A percentile compares a stretch with the other conserved stretches of the same genome.
Evolutionary conservation across 352 stramenopile species (phyloP).

Genomic region (Phytophthora cryptogea): DNA sequence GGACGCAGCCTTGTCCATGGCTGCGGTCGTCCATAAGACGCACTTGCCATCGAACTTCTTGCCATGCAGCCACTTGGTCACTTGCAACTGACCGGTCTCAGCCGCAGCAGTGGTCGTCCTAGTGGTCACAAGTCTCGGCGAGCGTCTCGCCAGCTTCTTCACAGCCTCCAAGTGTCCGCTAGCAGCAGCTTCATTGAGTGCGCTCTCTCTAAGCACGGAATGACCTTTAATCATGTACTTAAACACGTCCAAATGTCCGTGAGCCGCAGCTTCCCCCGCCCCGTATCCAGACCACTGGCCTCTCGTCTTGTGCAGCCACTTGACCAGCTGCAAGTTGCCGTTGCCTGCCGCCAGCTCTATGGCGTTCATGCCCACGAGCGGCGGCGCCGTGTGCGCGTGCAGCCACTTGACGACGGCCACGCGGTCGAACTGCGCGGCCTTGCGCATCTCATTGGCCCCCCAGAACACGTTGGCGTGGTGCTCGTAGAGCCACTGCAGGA

Average conservation of each 20-base stretch:
- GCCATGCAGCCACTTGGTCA: constrained; percentile 41
- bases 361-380: constrained; percentile 34
- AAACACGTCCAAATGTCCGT: constrained; percentile 40
- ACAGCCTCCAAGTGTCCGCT: constrained; percentile 38
- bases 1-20: constrained; percentile 35
- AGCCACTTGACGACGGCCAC: constrained; percentile 38
- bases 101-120: constrained; percentile 34
- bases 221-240: constrained; percentile 50
- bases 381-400: constrained; percentile 28
- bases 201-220: constrained; percentile 26
- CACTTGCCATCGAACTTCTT: constrained; percentile 36
- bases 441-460: constrained; percentile 39
- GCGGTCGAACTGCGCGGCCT: constrained; percentile 27
- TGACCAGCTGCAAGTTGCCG: constrained; percentile 38
- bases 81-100: constrained; percentile 29
- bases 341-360: constrained; percentile 40
- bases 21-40: constrained; percentile 35
- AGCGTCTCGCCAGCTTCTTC: constrained; percentile 30
- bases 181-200: constrained; percentile 33
- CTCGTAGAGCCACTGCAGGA: constrained; percentile 36
- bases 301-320: constrained; percentile 38
- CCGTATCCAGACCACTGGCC: constrained; percentile 41
- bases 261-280: constrained; percentile 35
- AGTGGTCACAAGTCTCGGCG: constrained; percentile 23
- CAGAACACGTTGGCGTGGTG: constrained; percentile 33